Evolutionary conservation across 768 basidiomycete genomes (phyloP).

Genomic region (Leucosporidium creatinivorum): DNA sequence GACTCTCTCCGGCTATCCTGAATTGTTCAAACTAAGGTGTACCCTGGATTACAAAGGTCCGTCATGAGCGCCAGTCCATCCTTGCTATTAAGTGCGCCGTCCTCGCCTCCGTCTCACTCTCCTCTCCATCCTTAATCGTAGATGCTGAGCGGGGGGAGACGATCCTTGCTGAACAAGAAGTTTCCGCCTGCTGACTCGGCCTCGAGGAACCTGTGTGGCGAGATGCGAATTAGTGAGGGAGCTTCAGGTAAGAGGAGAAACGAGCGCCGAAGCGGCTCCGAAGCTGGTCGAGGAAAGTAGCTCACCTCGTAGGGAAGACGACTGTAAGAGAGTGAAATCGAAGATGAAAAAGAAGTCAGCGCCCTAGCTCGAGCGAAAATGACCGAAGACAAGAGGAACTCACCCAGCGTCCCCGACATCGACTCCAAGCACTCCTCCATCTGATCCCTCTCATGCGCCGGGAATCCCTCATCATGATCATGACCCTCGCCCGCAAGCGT

Average conservation of each 20-base stretch:
- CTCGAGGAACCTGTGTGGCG: conserved; percentile 66
- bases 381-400: not conserved
- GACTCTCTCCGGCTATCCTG: too few relatives aligned
- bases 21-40: too few relatives aligned
- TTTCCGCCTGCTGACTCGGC: conserved; percentile 88
- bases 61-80: too few relatives aligned
- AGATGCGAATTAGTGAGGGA: not conserved
- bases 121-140: too few relatives aligned
- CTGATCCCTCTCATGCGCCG: conserved; percentile 73
- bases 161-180: conserved; percentile 50
- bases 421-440: conserved; percentile 78
- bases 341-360: too few relatives aligned
- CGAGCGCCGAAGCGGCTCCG: too few relatives aligned
- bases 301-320: conserved; percentile 19
- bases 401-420: conserved; percentile 78
- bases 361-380: too few relatives aligned
- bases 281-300: too few relatives aligned
- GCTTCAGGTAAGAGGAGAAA: too few relatives aligned
- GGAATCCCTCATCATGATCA: conserved; percentile 56
- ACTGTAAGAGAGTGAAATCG: not conserved
- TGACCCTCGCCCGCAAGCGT: conserved; percentile 5
- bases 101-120: too few relatives aligned
- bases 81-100: too few relatives aligned
- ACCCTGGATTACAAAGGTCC: too few relatives aligned
- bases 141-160: not conserved